Percentiles rank a stretch among this genome's conserved stretches.
Evolutionary conservation across 257 asterid genomes (phyloP).

Genomic region (Primulina eburnea): DNA sequence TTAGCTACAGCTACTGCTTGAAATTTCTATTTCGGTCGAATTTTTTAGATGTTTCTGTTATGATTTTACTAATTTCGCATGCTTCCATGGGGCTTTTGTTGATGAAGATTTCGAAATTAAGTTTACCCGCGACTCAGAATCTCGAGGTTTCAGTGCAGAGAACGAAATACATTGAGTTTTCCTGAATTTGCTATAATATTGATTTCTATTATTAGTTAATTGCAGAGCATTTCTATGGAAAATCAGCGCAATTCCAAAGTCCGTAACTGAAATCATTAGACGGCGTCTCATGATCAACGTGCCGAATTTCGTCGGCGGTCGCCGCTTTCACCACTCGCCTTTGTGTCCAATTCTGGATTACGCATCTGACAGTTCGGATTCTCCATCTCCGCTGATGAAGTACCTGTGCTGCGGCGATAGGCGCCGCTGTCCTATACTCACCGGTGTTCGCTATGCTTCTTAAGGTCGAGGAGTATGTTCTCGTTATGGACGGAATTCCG

Average conservation of each 20-base stretch:
- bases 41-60: neutral
- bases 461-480: slow-evolving; percentile 72
- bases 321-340: slow-evolving; percentile 26
- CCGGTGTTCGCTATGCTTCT: slow-evolving; percentile 39
- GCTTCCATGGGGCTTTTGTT: slow-evolving; percentile 6
- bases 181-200: slow-evolving; percentile 6
- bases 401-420: slow-evolving; percentile 36
- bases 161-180: neutral
- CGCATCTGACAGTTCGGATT: slow-evolving; percentile 49
- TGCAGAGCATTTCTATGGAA: slow-evolving; percentile 48
- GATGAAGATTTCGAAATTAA: slow-evolving; percentile 22
- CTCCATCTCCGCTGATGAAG: slow-evolving; percentile 43
- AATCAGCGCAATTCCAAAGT: slow-evolving; percentile 34
- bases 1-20: slow-evolving; percentile 12
- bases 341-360: slow-evolving; percentile 40
- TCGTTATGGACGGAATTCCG: slow-evolving; percentile 80
- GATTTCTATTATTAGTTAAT: slow-evolving; percentile 20
- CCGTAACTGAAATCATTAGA: slow-evolving; percentile 34
- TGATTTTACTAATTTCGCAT: neutral
- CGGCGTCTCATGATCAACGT: slow-evolving; percentile 29
- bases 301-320: slow-evolving; percentile 29
- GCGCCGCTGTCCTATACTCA: slow-evolving; percentile 23
- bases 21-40: slow-evolving; percentile 3
- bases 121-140: neutral
- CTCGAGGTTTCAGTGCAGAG: slow-evolving; percentile 4